Evolutionary conservation across 2,329 filamentous ascomycete species (phyloP), one percentile per base, ranked within the genome.

Genomic region (Monosporascus cannonballus): DNA sequence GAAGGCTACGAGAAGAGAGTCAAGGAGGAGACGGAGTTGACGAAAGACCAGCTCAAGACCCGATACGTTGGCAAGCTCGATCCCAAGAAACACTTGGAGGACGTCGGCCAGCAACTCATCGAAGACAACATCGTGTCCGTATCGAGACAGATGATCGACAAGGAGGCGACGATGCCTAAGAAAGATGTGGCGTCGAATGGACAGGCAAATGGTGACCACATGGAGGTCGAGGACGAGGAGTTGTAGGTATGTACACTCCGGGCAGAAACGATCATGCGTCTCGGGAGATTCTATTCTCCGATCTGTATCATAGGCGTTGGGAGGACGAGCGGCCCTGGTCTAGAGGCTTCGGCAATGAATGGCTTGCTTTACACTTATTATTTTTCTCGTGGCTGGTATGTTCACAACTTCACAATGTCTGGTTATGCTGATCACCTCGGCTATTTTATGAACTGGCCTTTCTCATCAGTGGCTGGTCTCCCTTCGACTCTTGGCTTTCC

Each of bases 71-170:
- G 94, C 73, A 99, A 99, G 77, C 85, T 97, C 53, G 94, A 99
- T 67, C 94, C 94, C 53, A 99, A 99, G 87, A 99, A 99, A 80
- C 95, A 99, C 71, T 81, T 99, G 68, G 92, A 96, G 73, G 91
- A 96, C 63, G 90, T 99, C 47, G 94, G 94, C 51, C 92, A 96
- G 73, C 86, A 95, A 70, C 81, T 97, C 59, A 97, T 99, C 65
- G 95, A 99, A 75, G 94, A 99, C 81, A 99, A 99, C 74, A 99
- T 99, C 59, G 94, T 99, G 14, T 90, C 91, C 3, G 92, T 99
- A n/a, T 95, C 91, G 59, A 82, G 93, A 70, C 94, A 97, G 73
- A 96, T 99, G 93, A 97, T 99, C 66, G 94, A 97, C 76, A 97
- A 97, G 76, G 94, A 99, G 72, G 94, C 94, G 3, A 94, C 91